Base-by-base conservation (phyloP, 495 filamentous ascomycete genomes). In the Penicillium fimorum region DNA sequence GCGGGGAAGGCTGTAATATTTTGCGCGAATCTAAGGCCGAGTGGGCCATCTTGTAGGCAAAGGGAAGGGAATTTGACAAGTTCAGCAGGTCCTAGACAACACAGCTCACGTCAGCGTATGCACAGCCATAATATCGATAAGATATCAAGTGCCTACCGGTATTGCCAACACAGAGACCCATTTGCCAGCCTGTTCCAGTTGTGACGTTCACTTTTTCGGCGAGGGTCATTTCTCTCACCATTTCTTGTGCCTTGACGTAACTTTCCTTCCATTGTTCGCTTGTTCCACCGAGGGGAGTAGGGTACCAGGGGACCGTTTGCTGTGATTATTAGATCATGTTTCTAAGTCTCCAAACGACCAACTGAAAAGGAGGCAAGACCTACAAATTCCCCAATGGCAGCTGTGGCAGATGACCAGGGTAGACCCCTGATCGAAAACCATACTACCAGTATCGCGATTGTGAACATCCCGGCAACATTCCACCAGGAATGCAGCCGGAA, bases 161-260 rank as follows among this genome's bases (percentile, higher is more conserved):
- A 69, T 96, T 96, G 17, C 93, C 94, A 5, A 97, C 91, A 53
- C 92, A 94, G 46, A 91, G 77, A 0, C 87, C 91, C 87, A 93
- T 93, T 67, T 81, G 76, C 93, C 92, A 97, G 8, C 94, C 93
- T 0, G 85, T 92, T 0, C 93, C 93, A 0, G 92, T 96, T 0
- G 94, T 97, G 60, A 97, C 79, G 69, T 97, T 97, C 52, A 98
- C 89, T 69, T 97, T 98, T 67, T 96, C 93, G 27, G 87, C 76
- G 37, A 98, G 71, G 10, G 83, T 90, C 93, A 98, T 96, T 66
- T 81, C 79, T 50, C 74, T 67, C 0, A 97, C 94, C 74, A 98
- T 69, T 54, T 77, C 79, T 42, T 86, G 83, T 0, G 94, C 94
- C 68, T 95, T 96, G 25, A 73, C 69, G 68, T 96, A 98, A 58